A percentile compares a stretch with the other conserved stretches of the same genome.
Conservation (phyloP, 176 grass and related monocot genomes). For the Ensete glaucum region DNA sequence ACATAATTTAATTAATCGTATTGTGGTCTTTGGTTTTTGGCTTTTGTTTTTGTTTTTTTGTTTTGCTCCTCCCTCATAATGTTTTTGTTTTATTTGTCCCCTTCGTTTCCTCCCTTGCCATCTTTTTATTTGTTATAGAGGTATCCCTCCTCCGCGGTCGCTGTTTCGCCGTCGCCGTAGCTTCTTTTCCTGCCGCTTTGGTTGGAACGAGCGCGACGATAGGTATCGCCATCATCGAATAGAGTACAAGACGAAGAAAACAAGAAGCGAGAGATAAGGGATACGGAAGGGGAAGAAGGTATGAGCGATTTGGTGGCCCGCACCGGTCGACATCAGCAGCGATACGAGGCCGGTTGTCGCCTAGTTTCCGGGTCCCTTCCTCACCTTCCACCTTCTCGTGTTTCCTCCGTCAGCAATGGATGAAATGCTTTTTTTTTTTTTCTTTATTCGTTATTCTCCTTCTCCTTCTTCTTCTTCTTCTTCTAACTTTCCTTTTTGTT, state of each 20-base stretch:
- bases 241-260: background rate
- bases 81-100: background rate
- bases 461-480: background rate
- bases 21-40: background rate
- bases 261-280: background rate
- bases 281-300: slow-evolving; percentile 6
- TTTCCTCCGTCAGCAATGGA: background rate
- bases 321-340: slow-evolving; percentile 98
- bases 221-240: background rate
- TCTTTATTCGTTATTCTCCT: background rate
- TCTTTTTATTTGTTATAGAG: background rate
- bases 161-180: slow-evolving; percentile 1
- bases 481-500: background rate
- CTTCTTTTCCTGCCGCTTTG: no score
- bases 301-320: slow-evolving; percentile 99
- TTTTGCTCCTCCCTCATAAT: background rate
- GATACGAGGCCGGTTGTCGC: slow-evolving; percentile 75
- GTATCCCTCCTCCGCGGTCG: background rate
- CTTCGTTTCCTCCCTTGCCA: background rate
- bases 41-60: background rate
- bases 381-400: background rate
- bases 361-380: slow-evolving; percentile 66
- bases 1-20: no score
- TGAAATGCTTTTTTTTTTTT: background rate
- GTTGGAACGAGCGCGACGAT: background rate